Evolutionary conservation across 208 protist genomes (phyloP).

Genomic region (Trichomonas gallinae): DNA sequence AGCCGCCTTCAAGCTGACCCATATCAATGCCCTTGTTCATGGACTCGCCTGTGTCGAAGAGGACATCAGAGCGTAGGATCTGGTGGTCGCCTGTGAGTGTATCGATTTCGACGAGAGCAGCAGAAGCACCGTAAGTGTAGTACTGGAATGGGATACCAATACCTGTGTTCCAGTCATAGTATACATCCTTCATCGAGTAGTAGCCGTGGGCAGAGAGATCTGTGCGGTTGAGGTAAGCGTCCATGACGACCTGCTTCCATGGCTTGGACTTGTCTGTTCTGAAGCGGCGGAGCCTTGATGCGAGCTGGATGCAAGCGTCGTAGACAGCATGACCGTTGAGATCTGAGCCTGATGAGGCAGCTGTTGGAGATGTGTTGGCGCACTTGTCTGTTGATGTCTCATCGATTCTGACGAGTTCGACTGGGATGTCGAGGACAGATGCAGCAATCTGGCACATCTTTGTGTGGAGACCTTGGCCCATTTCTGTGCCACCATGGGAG

Average conservation of each 20-base stretch:
- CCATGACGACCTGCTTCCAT: constrained; percentile 27
- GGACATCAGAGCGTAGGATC: constrained; percentile 37
- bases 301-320: constrained; percentile 50
- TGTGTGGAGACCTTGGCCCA: constrained; percentile 47
- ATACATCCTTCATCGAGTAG: constrained; percentile 34
- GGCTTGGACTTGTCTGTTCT: not conserved
- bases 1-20: constrained; percentile 39
- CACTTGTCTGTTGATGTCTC: constrained; percentile 42
- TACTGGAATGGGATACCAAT: constrained; percentile 50
- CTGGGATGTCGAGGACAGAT: constrained; percentile 32
- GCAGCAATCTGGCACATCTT: constrained; percentile 43
- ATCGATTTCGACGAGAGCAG: constrained; percentile 48
- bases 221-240: constrained; percentile 45
- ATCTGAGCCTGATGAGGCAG: constrained; percentile 51
- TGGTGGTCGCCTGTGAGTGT: constrained; percentile 40
- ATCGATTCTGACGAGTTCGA: constrained; percentile 33
- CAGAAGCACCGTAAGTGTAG: constrained; percentile 47
- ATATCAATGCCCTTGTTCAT: constrained; percentile 50
- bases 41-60: constrained; percentile 43
- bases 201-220: constrained; percentile 51
- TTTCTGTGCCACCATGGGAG: constrained; percentile 47
- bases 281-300: constrained; percentile 33
- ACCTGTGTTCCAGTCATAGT: constrained; percentile 37
- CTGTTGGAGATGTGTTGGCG: constrained; percentile 50
- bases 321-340: constrained; percentile 59